phyloP scores from a whole-genome alignment of 169 alveolate genomes.

The Plasmodium gallinaceum region DNA sequence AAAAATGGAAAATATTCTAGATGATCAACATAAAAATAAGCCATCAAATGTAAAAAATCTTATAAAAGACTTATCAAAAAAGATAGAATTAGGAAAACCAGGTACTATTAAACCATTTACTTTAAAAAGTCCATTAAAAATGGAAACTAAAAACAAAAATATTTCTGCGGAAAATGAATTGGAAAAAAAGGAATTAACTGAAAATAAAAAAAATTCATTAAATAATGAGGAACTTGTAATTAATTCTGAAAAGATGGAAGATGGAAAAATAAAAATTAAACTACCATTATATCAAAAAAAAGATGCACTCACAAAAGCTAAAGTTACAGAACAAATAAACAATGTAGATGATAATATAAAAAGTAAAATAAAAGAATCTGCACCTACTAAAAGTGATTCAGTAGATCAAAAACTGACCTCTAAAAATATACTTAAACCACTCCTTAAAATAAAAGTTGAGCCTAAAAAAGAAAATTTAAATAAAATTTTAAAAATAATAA shows the following conservation, averaged over 20 bases:
- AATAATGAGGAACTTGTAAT: not conserved
- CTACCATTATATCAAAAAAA: conserved; percentile 18
- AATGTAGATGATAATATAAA: not conserved
- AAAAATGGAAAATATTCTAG: not conserved
- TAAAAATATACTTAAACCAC: conserved; percentile 7
- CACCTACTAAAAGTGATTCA: not conserved
- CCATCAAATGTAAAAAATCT: conserved; percentile 12
- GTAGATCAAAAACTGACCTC: not conserved
- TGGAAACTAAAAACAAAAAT: not conserved
- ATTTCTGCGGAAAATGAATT: not conserved
- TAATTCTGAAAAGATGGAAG: not conserved
- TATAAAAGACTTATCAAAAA: conserved; percentile 14
- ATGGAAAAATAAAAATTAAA: conserved; percentile 33
- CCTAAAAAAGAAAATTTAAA: conserved; percentile 56
- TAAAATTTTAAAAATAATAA: conserved; percentile 9
- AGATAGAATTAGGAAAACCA: conserved; percentile 11
- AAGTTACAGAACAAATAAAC: not conserved
- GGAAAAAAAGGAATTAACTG: not conserved
- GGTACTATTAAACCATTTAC: not conserved
- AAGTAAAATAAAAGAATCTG: not conserved
- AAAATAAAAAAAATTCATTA: not conserved
- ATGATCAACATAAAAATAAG: not conserved
- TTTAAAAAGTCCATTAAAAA: not conserved
- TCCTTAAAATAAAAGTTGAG: conserved; percentile 36
- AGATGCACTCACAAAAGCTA: not conserved